Base-by-base conservation (phyloP, 1,284 basidiomycete genomes). In the Neonothopanus nambi region DNA sequence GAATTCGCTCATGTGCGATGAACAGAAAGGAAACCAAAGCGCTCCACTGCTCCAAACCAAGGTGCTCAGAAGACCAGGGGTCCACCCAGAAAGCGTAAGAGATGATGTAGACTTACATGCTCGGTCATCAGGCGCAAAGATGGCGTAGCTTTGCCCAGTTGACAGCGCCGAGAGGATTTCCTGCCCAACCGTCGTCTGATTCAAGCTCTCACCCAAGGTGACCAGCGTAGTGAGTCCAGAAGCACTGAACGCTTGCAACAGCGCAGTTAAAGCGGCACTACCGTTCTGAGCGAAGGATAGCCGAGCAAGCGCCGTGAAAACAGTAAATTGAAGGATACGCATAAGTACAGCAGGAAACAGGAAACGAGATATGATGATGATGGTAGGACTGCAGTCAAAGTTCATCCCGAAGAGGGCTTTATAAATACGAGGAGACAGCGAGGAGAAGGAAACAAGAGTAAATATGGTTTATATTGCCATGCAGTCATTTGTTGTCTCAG, bases 51-150 rank as follows among this genome's bases (percentile, higher is more conserved):
- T n/a, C n/a, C n/a, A n/a, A n/a, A n/a, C 26, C 41, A 42, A 23
- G 30, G 30, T 33, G 44, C 2, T 41, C 33, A 9, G 51, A 52
- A 28, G 58, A 15, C 12, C 18, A 38, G 4, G 12, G 36, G 18
- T 9, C n/a, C n/a, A n/a, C n/a, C n/a, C 3, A 37, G 20, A 51
- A 8, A 18, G 5, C 21, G 7, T 30, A 51, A 35, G 41, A 24
- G 21, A 51, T 7, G 28, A 15, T 7, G 28, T 36, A 18, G 15
- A 66, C 71, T 55, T 58, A 81, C 78, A 70, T 11, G 81, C 80
- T 4, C 64, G 59, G 58, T 84, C 76, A 47, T 67, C 71, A 1
- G 81, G 80, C 0, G 74, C 77, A 60, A 82, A 82, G 1, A 84
- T 53, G 0, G 76, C 72, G 54, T 68, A 75, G 21, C 73, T 72